Evolutionary conservation across 2,329 filamentous ascomycete genomes (phyloP).

Genomic region (Cladobotryum protrusum): DNA sequence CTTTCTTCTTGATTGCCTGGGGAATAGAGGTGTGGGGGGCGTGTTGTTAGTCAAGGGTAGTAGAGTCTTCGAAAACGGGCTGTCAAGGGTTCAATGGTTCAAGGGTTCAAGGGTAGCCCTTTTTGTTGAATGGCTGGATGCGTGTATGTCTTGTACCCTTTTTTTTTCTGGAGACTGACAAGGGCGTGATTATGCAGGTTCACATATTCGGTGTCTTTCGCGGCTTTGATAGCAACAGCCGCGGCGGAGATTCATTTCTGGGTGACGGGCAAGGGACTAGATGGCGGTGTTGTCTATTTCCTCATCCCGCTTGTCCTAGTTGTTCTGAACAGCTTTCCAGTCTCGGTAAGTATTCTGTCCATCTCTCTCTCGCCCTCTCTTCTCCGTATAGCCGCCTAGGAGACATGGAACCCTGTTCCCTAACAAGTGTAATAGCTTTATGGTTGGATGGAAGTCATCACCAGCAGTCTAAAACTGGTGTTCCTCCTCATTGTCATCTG

Average conservation of each 20-base stretch:
- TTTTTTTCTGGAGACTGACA: too few species aligned
- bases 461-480: slow-evolving; percentile 19
- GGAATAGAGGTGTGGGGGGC: too few species aligned
- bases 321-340: slow-evolving; percentile 17
- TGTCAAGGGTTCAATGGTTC: too few species aligned
- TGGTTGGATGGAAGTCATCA: slow-evolving; percentile 22
- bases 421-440: slow-evolving; percentile 16
- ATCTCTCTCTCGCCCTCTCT: not conserved
- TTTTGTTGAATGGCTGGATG: too few species aligned
- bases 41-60: too few species aligned
- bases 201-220: slow-evolving; percentile 23
- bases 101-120: too few species aligned
- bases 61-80: too few species aligned
- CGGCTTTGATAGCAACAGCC: slow-evolving; percentile 19
- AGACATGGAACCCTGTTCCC: too few species aligned
- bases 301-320: slow-evolving; percentile 18
- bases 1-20: too few species aligned
- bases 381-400: too few species aligned
- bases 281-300: slow-evolving; percentile 18
- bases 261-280: slow-evolving; percentile 13
- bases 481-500: slow-evolving; percentile 20
- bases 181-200: slow-evolving; percentile 15
- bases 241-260: slow-evolving; percentile 22
- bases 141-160: too few species aligned
- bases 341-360: slow-evolving; percentile 16